These are phyloP conservation scores for Thielaviopsis populi DNA, from an alignment of 2,329 filamentous ascomycete genomes.

Conservation along the genomic window DNA sequence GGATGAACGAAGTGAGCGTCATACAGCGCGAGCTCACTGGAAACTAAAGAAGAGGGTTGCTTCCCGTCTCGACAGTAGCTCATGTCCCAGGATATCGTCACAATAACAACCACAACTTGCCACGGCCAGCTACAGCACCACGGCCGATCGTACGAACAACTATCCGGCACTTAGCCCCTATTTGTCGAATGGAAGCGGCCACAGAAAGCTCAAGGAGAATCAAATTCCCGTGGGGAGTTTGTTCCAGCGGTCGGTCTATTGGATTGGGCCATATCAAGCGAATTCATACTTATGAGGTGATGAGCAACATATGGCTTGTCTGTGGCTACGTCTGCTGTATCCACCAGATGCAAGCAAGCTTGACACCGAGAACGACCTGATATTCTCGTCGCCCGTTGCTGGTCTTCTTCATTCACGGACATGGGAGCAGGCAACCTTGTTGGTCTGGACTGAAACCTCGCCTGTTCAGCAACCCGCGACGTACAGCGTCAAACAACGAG, in stretches of 20 bases:
- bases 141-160: no score
- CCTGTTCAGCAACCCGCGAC: no score
- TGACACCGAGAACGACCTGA: background rate
- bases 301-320: background rate
- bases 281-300: background rate
- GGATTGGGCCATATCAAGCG: background rate
- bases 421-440: background rate
- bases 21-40: conserved; percentile 37
- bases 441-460: no score
- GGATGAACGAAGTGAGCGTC: conserved; percentile 34
- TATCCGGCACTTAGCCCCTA: no score
- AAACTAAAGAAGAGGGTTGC: conserved; percentile 20
- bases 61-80: background rate
- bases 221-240: background rate
- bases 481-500: background rate
- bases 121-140: background rate
- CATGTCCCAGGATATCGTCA: background rate
- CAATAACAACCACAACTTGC: background rate
- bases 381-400: background rate
- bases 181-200: no score
- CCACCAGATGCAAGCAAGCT: background rate
- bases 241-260: background rate
- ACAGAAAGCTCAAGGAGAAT: no score
- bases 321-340: background rate
- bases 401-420: background rate